Base-by-base conservation (phyloP, 2,329 filamentous ascomycete species). In the Hirsutella rhossiliensis region DNA sequence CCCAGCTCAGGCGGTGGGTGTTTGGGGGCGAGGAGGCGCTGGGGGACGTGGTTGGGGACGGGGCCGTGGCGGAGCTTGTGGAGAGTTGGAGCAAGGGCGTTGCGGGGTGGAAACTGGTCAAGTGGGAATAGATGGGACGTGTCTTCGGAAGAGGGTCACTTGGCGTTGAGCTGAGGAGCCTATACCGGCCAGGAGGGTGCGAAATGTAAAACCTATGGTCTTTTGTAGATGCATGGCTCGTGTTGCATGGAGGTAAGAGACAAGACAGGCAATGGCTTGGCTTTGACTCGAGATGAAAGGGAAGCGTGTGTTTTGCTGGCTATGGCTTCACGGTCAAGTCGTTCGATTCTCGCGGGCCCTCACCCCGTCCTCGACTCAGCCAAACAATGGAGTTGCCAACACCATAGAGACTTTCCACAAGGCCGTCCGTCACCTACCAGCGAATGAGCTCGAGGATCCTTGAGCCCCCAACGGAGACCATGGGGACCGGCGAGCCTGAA, bases 21-120 rank as follows among this genome's bases (percentile, higher is more conserved):
- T 60, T 62, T 23, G 54, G 55, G 3, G 55, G 43, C 0, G 54
- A 46, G 5, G 45, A 50, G 2, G 50, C 47, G 12, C 38, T 60
- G 5, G 40, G 47, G 18, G 53, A 47, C 0, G 38, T 61, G 27
- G 50, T 63, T 8, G 54, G 54, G 5, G 51, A 57, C 6, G 48
- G 48, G 12, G 50, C 51, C 1, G 48, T 60, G 6, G 47, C 48
- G 19, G 53, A 49, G 36, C 48, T 65, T 18, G 54, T 60, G n/a
- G 51, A 54, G 28, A 61, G 62, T 36, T 65, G 62, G 61, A 52
- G 54, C 43, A 48, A 45, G 23, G 64, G 63, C 17, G 40, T 63
- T 1, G 56, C 54, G 42, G 62, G 59, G 4, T 66, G 63, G 63
- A 51, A 51, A 29, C 50, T 55, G 34, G 60, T 64, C 2, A 56